These are phyloP conservation scores for Ceratocystis cacaofunesta DNA, from an alignment of 2,329 filamentous ascomycete genomes.

Conservation along the genomic window DNA sequence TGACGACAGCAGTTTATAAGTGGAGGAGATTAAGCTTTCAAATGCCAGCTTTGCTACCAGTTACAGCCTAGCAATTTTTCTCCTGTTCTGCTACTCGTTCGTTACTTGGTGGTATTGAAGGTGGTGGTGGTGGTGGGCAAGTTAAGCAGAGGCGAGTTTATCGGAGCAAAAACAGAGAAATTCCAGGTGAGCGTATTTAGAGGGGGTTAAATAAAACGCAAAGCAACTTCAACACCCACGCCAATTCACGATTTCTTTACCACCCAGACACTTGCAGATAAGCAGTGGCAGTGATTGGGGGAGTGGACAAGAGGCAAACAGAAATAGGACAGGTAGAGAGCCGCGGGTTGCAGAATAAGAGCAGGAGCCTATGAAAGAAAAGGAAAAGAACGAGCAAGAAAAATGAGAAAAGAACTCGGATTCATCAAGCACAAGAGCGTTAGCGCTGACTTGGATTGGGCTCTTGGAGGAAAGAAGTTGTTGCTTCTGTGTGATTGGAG, in stretches of 20 bases:
- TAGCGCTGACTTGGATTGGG: background rate
- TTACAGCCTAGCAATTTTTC: background rate
- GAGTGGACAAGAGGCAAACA: background rate
- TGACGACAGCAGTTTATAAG: background rate
- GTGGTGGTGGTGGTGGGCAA: background rate
- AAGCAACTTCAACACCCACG: background rate
- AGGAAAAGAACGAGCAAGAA: background rate
- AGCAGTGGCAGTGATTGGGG: background rate
- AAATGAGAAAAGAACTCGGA: background rate
- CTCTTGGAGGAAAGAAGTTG: background rate
- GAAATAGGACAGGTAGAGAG: background rate
- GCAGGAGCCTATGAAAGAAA: background rate
- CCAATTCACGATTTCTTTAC: background rate
- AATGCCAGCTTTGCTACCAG: background rate
- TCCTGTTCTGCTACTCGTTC: background rate
- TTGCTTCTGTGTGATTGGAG: background rate
- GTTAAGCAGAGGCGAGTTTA: background rate
- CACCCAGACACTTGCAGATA: background rate
- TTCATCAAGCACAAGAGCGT: background rate
- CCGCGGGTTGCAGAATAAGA: background rate
- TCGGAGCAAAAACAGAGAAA: background rate
- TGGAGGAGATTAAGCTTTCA: background rate
- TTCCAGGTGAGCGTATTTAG: too few species aligned
- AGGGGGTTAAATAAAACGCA: background rate
- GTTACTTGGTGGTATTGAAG: background rate